Base-by-base conservation (phyloP, 2,329 filamentous ascomycete genomes). In the Nigrograna mackinnonii region DNA sequence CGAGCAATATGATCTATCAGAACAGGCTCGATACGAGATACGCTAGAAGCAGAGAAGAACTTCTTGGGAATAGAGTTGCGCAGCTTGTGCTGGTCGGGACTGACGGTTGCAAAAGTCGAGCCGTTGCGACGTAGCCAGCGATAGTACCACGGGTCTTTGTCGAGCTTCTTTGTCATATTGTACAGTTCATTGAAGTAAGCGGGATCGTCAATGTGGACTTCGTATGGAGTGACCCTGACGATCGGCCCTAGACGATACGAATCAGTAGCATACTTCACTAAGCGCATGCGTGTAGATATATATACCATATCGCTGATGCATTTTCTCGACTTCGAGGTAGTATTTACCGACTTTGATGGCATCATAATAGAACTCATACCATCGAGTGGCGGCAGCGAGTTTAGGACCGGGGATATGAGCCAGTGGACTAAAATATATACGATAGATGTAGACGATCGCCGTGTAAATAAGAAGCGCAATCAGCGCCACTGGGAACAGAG, bases 291-390 rank as follows among this genome's bases (percentile, higher is more conserved):
- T n/a, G n/a, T n/a, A n/a, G n/a, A n/a, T n/a, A n/a, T n/a, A n/a
- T n/a, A n/a, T 37, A 2, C 51, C 51, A 28, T 53, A 53, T 12
- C 26, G 35, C 37, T 44, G 26, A 35, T 53, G 50, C 39, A 52
- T 47, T 35, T 57, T 58, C 11, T 57, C 47, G 21, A 72, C 66
- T 44, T 65, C 50, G 21, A 57, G 63, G 0, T 55, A 55, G 33
- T 62, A 69, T 35, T 59, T 56, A 0, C 65, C 66, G 12, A 52
- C 50, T 20, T 49, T 46, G 13, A 66, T 34, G 6, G 64, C 55
- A 52, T 72, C 67, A 44, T 68, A 58, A 42, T 68, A 71, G 18
- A 66, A 60, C 22, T 70, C 66, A 4, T 66, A 66, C 41, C 54
- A 49, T 19, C 57, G 57, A 1, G 67, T 67, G 16, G 63, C 54